These are phyloP conservation scores for Lotmaria passim DNA, from an alignment of 208 protist species.

Conservation along the genomic window DNA sequence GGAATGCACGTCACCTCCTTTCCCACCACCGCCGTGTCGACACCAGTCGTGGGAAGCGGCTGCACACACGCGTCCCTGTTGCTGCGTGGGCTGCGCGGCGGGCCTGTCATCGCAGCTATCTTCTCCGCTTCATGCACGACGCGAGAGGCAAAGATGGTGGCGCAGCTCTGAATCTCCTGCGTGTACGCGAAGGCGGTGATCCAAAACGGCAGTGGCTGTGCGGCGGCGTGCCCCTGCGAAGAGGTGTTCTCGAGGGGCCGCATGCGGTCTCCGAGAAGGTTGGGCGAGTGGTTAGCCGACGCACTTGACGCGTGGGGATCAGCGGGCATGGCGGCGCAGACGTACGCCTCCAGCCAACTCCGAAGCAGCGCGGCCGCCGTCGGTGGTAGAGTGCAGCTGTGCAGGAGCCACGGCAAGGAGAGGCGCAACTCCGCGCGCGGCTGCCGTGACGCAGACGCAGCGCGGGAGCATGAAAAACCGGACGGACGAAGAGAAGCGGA, in stretches of 20 bases:
- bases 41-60: too few species aligned
- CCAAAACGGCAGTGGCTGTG: constrained; percentile 31
- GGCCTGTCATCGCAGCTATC: too few species aligned
- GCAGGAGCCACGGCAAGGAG: constrained; percentile 29
- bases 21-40: too few species aligned
- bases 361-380: background rate
- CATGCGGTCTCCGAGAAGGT: too few species aligned
- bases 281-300: too few species aligned
- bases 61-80: too few species aligned
- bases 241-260: too few species aligned
- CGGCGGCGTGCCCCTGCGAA: background rate
- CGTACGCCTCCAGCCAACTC: constrained; percentile 13
- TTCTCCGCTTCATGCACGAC: constrained; percentile 12
- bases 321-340: too few species aligned
- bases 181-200: constrained; percentile 41
- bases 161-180: constrained; percentile 9
- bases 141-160: constrained; percentile 7
- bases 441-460: background rate
- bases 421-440: background rate
- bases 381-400: constrained; percentile 8
- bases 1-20: constrained; percentile 2
- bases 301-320: too few species aligned
- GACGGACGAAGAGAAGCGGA: too few species aligned
- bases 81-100: too few species aligned
- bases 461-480: too few species aligned